Evolutionary conservation across 129 eudicot species (phyloP).

Genomic region (Daucus carota): DH1_v3.0 NC_030387.2:5590001-5590500

Average conservation of each 20-base stretch:
- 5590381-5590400: conserved; percentile 84
- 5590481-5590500: too few species aligned
- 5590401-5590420: conserved; percentile 63
- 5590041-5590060: neutral
- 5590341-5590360: conserved; percentile 68
- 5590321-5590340: conserved; percentile 69
- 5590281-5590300: conserved; percentile 40
- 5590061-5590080: neutral
- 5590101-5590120: neutral
- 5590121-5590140: neutral
- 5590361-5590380: conserved; percentile 73
- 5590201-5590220: neutral
- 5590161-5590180: neutral
- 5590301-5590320: conserved; percentile 72
- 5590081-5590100: neutral
- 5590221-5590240: neutral
- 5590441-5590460: neutral
- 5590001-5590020: too few species aligned
- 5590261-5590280: neutral
- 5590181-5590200: neutral
- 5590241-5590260: neutral
- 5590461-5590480: too few species aligned
- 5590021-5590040: too few species aligned
- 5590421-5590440: neutral
- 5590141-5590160: neutral